Percentiles rank a stretch among this genome's conserved stretches.
These are phyloP conservation scores for Leccinum broughii DNA, from an alignment of 768 basidiomycete species.

Conservation along the genomic window DNA sequence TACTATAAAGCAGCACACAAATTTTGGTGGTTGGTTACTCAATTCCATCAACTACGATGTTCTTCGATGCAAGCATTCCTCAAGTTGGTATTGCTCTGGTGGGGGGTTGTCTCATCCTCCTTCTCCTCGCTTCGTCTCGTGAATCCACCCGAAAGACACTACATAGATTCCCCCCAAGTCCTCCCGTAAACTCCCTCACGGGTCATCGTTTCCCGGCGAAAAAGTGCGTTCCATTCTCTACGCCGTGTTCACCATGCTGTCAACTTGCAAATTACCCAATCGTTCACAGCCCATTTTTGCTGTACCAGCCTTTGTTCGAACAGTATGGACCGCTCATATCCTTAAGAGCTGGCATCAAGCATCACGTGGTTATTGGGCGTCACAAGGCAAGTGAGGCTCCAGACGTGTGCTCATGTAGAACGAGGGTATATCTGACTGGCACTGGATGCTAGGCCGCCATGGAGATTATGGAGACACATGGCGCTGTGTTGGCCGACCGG, in stretches of 20 bases:
- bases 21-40: too few relatives aligned
- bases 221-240: constrained; percentile 1
- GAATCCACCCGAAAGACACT: not conserved
- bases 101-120: not conserved
- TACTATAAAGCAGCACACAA: too few relatives aligned
- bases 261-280: not conserved
- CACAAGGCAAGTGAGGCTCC: constrained; percentile 11
- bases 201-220: constrained; percentile 4
- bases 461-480: constrained; percentile 62
- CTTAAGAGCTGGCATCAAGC: constrained; percentile 42
- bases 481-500: constrained; percentile 27
- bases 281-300: constrained; percentile 6
- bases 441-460: constrained; percentile 44
- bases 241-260: not conserved
- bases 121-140: constrained; percentile 2
- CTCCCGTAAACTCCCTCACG: not conserved
- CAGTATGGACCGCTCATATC: constrained; percentile 58
- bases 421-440: not conserved
- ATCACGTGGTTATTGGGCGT: constrained; percentile 19
- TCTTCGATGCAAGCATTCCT: not conserved
- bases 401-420: not conserved
- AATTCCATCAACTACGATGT: not conserved
- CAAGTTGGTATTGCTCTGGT: not conserved
- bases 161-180: constrained; percentile 7
- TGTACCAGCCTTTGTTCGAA: constrained; percentile 52